phyloP scores from a whole-genome alignment of 2,329 filamentous ascomycete species.

The Hortaea sp. region DNA sequence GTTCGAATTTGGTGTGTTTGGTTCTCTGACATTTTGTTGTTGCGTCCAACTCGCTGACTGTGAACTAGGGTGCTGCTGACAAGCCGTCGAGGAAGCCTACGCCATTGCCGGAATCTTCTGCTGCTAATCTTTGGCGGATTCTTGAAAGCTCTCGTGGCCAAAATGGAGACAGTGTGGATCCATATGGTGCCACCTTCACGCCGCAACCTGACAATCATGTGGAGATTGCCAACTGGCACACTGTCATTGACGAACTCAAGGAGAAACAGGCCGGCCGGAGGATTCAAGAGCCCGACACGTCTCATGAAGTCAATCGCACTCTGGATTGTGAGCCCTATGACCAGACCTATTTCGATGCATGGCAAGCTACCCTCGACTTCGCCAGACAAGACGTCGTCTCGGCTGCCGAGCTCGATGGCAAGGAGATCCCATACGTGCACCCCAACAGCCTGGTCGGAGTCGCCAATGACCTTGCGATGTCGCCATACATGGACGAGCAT shows the following conservation, averaged over 20 bases:
- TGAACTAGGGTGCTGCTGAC: no score
- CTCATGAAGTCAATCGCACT: not conserved
- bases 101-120: constrained; percentile 4
- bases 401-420: constrained; percentile 13
- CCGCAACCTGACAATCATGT: not conserved
- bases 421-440: constrained; percentile 17
- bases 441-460: constrained; percentile 18
- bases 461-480: constrained; percentile 9
- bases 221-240: not conserved
- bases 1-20: no score
- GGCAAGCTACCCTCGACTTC: constrained; percentile 1
- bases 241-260: not conserved
- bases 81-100: not conserved
- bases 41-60: no score
- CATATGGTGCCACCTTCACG: constrained; percentile 5
- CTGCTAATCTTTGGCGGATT: constrained; percentile 20
- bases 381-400: not conserved
- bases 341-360: not conserved
- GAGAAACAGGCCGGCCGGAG: not conserved
- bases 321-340: not conserved
- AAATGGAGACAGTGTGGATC: not conserved
- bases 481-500: constrained; percentile 5
- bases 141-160: constrained; percentile 6
- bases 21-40: no score
- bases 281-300: not conserved